phyloP scores from a whole-genome alignment of 2,329 filamentous ascomycete species.

The Aspergillus ruber region DNA sequence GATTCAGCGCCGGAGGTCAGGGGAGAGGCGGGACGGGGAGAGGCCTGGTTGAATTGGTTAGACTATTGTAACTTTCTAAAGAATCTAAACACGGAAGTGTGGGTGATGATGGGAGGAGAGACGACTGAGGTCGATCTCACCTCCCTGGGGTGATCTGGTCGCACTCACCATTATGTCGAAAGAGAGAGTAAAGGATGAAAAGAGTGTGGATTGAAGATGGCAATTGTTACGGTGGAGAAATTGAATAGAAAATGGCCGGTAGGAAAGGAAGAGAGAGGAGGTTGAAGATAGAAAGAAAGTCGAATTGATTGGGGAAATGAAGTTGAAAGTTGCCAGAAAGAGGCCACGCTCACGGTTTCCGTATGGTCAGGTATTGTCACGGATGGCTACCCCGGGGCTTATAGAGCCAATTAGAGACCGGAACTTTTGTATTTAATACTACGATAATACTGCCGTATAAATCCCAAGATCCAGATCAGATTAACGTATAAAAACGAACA shows the following conservation, averaged over 20 bases:
- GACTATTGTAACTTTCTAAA: neutral
- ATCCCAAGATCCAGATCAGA: too few relatives aligned
- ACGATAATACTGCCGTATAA: too few relatives aligned
- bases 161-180: conserved; percentile 20
- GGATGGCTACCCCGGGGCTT: neutral
- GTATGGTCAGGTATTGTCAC: conserved; percentile 5
- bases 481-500: too few relatives aligned
- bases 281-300: neutral
- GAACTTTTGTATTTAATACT: neutral
- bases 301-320: conserved; percentile 7
- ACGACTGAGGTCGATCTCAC: neutral
- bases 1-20: conserved; percentile 41
- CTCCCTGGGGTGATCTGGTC: conserved; percentile 4
- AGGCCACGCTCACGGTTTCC: conserved; percentile 22
- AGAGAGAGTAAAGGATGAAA: conserved; percentile 10
- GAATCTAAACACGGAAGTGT: conserved; percentile 6
- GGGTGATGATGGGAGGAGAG: conserved; percentile 1
- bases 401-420: neutral
- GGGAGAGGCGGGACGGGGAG: conserved; percentile 37
- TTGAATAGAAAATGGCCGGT: neutral
- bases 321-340: conserved; percentile 17
- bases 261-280: neutral
- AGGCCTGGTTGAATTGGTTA: conserved; percentile 21
- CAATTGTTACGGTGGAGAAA: neutral
- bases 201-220: conserved; percentile 3